Evolutionary conservation across 2,329 filamentous ascomycete genomes (phyloP).

Genomic region (Colletotrichum sp.): DNA sequence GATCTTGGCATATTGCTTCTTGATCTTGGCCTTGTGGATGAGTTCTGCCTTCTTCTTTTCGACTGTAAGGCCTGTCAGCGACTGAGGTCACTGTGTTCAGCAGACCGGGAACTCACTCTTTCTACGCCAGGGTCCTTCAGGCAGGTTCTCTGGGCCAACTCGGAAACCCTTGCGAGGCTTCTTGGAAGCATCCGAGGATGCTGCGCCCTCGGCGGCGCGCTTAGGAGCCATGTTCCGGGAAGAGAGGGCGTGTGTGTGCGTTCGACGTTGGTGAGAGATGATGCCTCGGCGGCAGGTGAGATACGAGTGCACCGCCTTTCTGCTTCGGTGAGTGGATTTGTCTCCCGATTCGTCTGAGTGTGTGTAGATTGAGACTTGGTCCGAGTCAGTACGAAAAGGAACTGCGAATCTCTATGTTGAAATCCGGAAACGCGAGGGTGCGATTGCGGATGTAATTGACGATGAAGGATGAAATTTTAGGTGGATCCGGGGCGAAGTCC

Average conservation of each 20-base stretch:
- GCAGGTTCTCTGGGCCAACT: constrained; percentile 88
- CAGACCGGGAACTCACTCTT: constrained; percentile 57
- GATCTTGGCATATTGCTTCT: constrained; percentile 90
- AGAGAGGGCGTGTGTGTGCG: background rate
- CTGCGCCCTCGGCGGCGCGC: constrained; percentile 50
- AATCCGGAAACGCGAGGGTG: background rate
- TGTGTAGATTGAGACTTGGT: background rate
- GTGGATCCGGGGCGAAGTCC: constrained; percentile 9
- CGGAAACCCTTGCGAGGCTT: constrained; percentile 75
- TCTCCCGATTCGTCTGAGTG: background rate
- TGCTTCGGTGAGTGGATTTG: background rate
- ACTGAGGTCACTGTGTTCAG: background rate
- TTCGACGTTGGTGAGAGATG: background rate
- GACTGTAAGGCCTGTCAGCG: constrained; percentile 50
- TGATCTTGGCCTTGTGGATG: constrained; percentile 91
- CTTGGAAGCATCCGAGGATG: constrained; percentile 40
- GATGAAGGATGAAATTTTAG: constrained; percentile 19
- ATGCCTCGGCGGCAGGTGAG: background rate
- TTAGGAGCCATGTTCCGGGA: constrained; percentile 60
- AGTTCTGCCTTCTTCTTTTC: constrained; percentile 88
- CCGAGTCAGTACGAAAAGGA: background rate
- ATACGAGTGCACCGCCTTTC: background rate
- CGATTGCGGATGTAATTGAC: background rate
- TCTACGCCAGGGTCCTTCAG: constrained; percentile 85
- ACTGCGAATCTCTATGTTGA: background rate